These are phyloP conservation scores for Macrocybe sp. DNA, from an alignment of 1,284 basidiomycete genomes.

Conservation along the genomic window DNA sequence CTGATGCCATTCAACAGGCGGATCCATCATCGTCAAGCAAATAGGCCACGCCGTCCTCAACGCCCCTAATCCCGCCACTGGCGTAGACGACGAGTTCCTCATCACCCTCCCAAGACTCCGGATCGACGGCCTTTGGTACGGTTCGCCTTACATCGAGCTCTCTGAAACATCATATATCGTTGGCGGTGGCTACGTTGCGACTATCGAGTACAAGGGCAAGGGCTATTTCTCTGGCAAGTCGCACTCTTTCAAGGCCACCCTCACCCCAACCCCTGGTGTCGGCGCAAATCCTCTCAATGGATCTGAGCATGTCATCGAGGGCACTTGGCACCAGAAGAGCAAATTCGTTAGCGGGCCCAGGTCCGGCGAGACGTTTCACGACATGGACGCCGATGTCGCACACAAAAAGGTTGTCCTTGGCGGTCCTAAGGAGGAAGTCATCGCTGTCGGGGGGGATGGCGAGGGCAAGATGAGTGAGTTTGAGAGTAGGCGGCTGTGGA, in stretches of 20 bases:
- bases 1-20: conserved; percentile 32
- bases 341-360: conserved; percentile 34
- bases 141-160: conserved; percentile 88
- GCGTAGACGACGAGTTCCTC: conserved; percentile 67
- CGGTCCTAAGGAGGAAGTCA: conserved; percentile 29
- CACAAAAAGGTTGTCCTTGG: conserved; percentile 63
- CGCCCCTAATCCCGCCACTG: conserved; percentile 55
- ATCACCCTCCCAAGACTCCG: conserved; percentile 86
- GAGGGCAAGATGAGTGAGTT: conserved; percentile 67
- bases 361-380: conserved; percentile 46
- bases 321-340: conserved; percentile 81
- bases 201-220: conserved; percentile 90
- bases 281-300: conserved; percentile 2
- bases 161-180: conserved; percentile 83
- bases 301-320: conserved; percentile 61
- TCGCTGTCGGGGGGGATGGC: neutral
- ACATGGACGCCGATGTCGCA: conserved; percentile 33
- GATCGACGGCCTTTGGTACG: conserved; percentile 56
- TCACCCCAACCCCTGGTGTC: conserved; percentile 38
- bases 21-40: conserved; percentile 86
- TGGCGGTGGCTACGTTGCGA: conserved; percentile 51
- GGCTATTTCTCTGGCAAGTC: conserved; percentile 94
- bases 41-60: conserved; percentile 90
- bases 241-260: conserved; percentile 86
- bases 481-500: conserved; percentile 89